Evolutionary conservation across 1,284 basidiomycete species (phyloP), one percentile per base, ranked within the genome.

Genomic region (Ganoderma multipileum): DNA sequence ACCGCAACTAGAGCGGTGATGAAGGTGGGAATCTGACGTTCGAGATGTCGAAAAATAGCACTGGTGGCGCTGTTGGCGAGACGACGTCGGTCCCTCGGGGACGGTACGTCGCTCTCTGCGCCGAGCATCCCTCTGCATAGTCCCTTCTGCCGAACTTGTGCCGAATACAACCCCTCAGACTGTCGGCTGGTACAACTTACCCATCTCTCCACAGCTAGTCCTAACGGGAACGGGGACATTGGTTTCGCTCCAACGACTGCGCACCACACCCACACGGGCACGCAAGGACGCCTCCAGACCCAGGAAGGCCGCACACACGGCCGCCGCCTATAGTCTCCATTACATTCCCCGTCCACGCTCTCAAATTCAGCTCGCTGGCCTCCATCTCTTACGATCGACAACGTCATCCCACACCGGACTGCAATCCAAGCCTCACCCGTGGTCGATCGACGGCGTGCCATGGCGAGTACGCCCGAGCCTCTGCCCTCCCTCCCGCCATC

Each of bases 401-500:
- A 23, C 65, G n/a, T 30, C 42, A 44, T 30, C 26, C 42, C 18
- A n/a, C 14, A 20, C 20, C 59, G 18, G 16, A 58, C 42, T 47
- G n/a, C 61, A 28, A 8, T 63, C 38, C 54, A 42, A n/a, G 28
- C 30, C 23, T 47, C 16, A 8, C 33, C n/a, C 7, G 18, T 14
- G 33, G 23, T n/a, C 52, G 38, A 52, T 26, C 52, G 36, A 39
- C 60, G 54, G 41, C 33, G 42, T 62, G 70, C 69, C 55, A 76
- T 75, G 74, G 12, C 64, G 39, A 71, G 72, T 66, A 68, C 75
- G 39, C 79, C 80, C 16, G 74, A 74, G 63, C 71, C 79, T 9
- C 70, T 82, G 23, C 76, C 81, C 11, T 83, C 83, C 5, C 74
- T 81, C 62, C 79, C 83, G 26, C 78, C 82, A 11, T 83, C 84